Base-by-base conservation (phyloP, 306 rosid genomes). In the Hippophae rhamnoides region DNA sequence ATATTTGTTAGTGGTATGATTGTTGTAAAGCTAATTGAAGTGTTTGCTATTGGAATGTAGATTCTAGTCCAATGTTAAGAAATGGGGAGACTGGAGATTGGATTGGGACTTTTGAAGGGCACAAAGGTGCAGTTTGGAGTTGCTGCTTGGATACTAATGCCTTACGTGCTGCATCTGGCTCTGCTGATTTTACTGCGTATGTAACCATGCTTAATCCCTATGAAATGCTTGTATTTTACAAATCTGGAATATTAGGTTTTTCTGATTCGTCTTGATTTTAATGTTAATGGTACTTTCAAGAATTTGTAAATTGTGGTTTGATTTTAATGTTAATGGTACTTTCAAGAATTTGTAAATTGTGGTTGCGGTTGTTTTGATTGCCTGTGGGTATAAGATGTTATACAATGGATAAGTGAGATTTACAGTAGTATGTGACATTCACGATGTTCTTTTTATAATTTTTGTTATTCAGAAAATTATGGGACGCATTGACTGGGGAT, bases 81-180 rank as follows among this genome's bases (percentile, higher is more conserved):
- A 84, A 90, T 71, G 97, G 94, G 62, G 90, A 84, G 73, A 90
- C 90, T 40, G 97, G 97, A 48, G 97, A 90, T 65, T 90, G 97
- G 95, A 84, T 86, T 67, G 94, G 95, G 44, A 90, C 97, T 2
- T 90, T 86, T 75, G 90, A 84, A 79, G 97, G 97, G 41, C 97
- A 90, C 70, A 90, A 86, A 75, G 95, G 95, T 70, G 97, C 95
- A 0, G 97, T 90, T 1, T 90, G 97, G 97, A 90, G 97, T 70
- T 86, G 95, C 80, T 82, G 94, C 70, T 62, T 86, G 84, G 97
- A 86, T 72, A 78, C 95, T 45, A 84, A 84, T 63, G 95, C 97
- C n/a, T 78, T 86, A 49, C 89, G 86, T 25, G 95, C 95, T 47
- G 97, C 97, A 23, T 78, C 88, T 69, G 97, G 83, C 65, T 86